Evolutionary conservation across 1,139 yeast species (phyloP).

Genomic region (Hansenula sp.): DNA sequence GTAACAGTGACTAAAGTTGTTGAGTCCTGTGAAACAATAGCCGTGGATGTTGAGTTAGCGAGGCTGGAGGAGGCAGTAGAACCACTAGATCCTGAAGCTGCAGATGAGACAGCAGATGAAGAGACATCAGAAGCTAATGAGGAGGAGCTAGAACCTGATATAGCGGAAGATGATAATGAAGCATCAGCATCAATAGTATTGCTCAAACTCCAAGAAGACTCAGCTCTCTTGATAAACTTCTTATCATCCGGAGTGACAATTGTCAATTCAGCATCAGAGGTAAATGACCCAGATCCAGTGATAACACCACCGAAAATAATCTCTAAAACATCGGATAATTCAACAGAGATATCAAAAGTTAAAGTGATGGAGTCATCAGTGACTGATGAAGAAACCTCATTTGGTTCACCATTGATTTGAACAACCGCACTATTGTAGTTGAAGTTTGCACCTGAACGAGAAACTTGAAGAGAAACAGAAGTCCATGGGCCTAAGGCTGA

Average conservation of each 20-base stretch:
- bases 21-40: background rate
- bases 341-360: background rate
- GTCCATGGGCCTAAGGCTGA: slow-evolving; percentile 3
- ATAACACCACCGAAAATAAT: slow-evolving; percentile 2
- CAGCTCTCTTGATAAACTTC: slow-evolving; percentile 1
- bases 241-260: slow-evolving; percentile 3
- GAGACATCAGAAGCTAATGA: background rate
- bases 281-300: background rate
- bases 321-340: background rate
- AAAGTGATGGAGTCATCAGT: background rate
- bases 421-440: slow-evolving; percentile 1
- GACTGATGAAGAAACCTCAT: background rate
- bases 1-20: slow-evolving; percentile 33
- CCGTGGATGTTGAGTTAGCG: slow-evolving; percentile 12
- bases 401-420: background rate
- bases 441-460: background rate
- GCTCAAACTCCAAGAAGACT: background rate
- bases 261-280: background rate
- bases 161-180: slow-evolving; percentile 3
- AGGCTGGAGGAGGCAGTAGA: background rate
- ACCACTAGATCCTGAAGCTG: background rate
- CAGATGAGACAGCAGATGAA: background rate
- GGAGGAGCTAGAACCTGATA: background rate
- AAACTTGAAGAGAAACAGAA: slow-evolving; percentile 1
- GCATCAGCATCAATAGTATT: slow-evolving; percentile 1